Evolutionary conservation across 139 green algal genomes (phyloP), one percentile per base, ranked within the genome.

Genomic region (Coccomyxa sp.): DNA sequence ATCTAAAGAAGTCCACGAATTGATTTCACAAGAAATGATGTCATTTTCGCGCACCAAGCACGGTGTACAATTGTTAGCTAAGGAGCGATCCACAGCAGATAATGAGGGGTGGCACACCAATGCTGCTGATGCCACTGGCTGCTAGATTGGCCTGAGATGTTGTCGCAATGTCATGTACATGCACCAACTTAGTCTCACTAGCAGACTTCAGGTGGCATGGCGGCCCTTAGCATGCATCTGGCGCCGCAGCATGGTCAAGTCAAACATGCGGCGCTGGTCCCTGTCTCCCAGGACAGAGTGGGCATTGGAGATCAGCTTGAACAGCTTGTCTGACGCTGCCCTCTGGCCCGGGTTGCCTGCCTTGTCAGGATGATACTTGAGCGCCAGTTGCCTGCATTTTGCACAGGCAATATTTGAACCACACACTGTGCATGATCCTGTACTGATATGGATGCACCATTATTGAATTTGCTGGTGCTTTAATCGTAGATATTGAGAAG

Each of bases 291-390:
- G 81, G 67, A 88, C 63, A 0, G 79, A 67, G 68, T 94, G 88
- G 30, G 91, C 90, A 60, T 88, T 82, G 23, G 86, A 79, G 13
- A 94, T 74, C 16, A 91, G 83, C 79, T 88, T 89, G 81, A 94
- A 93, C 30, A 92, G 82, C 21, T 38, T 77, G 45, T 89, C 89
- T 57, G 88, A 79, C 25, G 85, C 85, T 13, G 79, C 76, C 51
- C 82, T 85, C 31, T 85, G 79, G 18, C 79, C 79, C 16, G 58
- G 25, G 13, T 28, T 51, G 15, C 31, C 81, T 14, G 84, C 88
- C 81, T 94, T 94, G 81, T 93, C 91, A 31, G 91, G 91, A 71
- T 94, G 91, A 71, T 88, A 88, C 68, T 86, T 87, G 30, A 94
- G 81, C 59, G 89, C 88, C 11, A 93, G 80, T 57, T 86, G 85